Base-by-base conservation (phyloP, 148 eudicot genomes). In the Camellia granthamiana region DNA sequence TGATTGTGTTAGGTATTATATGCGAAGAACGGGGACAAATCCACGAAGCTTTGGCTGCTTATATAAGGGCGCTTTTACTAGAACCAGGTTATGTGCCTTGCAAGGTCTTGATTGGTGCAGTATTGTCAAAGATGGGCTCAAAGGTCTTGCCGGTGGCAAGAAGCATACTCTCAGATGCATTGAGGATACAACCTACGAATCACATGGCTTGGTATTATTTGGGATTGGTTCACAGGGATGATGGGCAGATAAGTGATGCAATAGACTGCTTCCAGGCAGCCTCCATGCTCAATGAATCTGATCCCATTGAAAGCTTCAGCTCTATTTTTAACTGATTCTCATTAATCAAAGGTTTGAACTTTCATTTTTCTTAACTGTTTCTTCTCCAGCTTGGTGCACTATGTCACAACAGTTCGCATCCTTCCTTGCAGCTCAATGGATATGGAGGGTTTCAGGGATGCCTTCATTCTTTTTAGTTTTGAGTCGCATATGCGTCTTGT, bases 251-350 rank as follows among this genome's bases (percentile, higher is more conserved):
- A 56, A 82, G 94, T 76, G 99, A 97, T 82, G 99, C 99, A 49
- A 85, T 88, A 3, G 99, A 97, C 80, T 92, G 98, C 85, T 97
- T 97, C 80, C 99, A 97, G 90, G 99, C 99, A 58, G 99, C 98
- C 49, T 87, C 97, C 56, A 91, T 94, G 92, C 99, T 97, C 30
- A 95, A 97, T 79, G 99, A 97, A 83, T 90, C 98, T 5, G 92
- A 97, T 81, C 99, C 99, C 59, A 81, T 94, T 55, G 99, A 97
- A 84, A 92, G 93, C 83, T 97, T 94, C 81, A 85, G 89, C 82
- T 87, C 93, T 52, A 69, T 94, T 75, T 78, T 56, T 91, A 83
- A 84, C 49, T 15, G 2, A 75, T 60, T 30, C 38, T 30, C 10
- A 30, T 43, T 44, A 38, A 74, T 46, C 56, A 38, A 75, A 80